These are phyloP conservation scores for Puccinia novopanici DNA, from an alignment of 1,284 basidiomycete genomes.

Conservation along the genomic window DNA sequence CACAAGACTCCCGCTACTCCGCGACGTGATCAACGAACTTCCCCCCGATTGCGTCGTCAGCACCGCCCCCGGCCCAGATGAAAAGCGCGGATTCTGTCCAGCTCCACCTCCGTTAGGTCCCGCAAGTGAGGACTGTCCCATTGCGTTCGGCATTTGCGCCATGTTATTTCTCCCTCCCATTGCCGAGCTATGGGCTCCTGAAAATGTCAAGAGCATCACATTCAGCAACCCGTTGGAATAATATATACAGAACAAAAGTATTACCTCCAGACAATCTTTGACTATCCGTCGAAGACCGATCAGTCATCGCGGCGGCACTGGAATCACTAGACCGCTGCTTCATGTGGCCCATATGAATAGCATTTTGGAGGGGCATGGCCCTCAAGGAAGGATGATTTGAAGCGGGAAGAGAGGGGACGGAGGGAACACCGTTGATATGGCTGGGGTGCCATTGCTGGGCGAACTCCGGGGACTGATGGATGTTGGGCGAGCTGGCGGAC, in stretches of 20 bases:
- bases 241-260: background rate
- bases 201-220: background rate
- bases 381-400: background rate
- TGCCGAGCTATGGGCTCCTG: background rate
- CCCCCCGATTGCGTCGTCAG: background rate
- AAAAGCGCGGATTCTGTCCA: conserved; percentile 1
- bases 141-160: background rate
- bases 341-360: conserved; percentile 15
- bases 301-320: conserved; percentile 14
- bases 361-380: background rate
- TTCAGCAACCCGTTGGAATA: no score
- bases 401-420: conserved; percentile 24
- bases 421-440: conserved; percentile 7
- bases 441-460: background rate
- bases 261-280: conserved; percentile 12
- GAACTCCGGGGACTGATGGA: conserved; percentile 58
- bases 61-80: conserved; percentile 5
- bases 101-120: background rate
- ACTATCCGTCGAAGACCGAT: conserved; percentile 38
- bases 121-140: background rate
- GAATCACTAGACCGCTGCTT: conserved; percentile 37
- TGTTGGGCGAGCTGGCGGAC: conserved; percentile 62
- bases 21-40: conserved; percentile 18
- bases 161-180: background rate
- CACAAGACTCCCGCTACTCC: conserved; percentile 15